A percentile compares a stretch with the other conserved stretches of the same genome.
These are phyloP conservation scores for Colletotrichum godetiae DNA, from an alignment of 2,329 filamentous ascomycete genomes.

Conservation along the genomic window DNA sequence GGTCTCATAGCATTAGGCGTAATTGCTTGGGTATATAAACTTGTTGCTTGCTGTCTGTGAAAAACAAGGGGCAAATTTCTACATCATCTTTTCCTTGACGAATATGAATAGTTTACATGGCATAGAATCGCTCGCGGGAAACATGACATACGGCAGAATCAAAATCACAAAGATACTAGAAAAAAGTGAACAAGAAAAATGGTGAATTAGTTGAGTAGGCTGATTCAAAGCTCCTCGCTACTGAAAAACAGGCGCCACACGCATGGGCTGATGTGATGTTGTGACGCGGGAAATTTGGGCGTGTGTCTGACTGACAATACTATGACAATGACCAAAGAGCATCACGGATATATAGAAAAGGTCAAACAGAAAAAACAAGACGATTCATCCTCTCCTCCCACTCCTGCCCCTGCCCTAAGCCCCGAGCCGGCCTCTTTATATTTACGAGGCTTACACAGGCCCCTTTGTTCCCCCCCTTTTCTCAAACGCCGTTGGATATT, in stretches of 20 bases:
- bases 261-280: background rate
- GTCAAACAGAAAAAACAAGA: background rate
- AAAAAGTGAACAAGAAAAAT: background rate
- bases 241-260: background rate
- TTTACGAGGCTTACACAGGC: background rate
- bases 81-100: background rate
- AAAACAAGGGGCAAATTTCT: background rate
- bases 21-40: background rate
- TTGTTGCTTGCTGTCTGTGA: background rate
- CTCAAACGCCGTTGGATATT: constrained; percentile 1
- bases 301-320: background rate
- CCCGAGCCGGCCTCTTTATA: background rate
- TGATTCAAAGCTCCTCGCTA: background rate
- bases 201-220: background rate
- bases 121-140: no score
- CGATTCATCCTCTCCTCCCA: background rate
- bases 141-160: background rate
- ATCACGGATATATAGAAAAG: background rate
- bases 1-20: background rate
- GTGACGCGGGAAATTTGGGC: background rate
- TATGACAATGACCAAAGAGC: background rate
- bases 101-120: background rate
- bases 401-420: background rate
- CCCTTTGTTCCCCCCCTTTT: background rate
- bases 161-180: background rate